These are phyloP conservation scores for Fonsecaea pedrosoi DNA, from an alignment of 2,329 filamentous ascomycete genomes.

Conservation along the genomic window DNA sequence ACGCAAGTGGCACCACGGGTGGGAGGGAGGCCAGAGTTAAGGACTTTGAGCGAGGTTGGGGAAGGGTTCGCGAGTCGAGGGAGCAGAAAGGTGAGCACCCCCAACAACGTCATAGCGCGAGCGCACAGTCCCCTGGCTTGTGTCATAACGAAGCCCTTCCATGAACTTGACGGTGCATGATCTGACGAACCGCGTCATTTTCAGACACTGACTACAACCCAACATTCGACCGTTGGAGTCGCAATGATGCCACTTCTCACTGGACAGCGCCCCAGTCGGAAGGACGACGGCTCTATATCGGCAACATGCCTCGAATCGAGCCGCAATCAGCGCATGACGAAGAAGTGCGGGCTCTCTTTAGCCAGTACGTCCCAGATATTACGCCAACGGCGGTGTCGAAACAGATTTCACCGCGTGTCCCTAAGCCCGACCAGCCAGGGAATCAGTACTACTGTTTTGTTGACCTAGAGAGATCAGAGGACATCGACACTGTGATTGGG, in stretches of 20 bases:
- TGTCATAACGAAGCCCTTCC: not conserved
- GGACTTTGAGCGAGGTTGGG: constrained; percentile 29
- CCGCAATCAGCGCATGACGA: constrained; percentile 51
- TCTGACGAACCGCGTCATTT: not conserved
- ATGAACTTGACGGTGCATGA: not conserved
- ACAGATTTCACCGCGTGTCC: constrained; percentile 64
- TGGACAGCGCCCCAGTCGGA: constrained; percentile 43
- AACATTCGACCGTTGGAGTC: constrained; percentile 53
- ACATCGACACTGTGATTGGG: constrained; percentile 60
- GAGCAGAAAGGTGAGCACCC: constrained; percentile 32
- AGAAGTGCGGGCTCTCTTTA: constrained; percentile 54
- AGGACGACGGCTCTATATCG: constrained; percentile 55
- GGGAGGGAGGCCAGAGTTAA: constrained; percentile 29
- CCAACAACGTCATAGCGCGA: not conserved
- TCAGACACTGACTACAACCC: constrained; percentile 34
- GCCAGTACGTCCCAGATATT: constrained; percentile 44
- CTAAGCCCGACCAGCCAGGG: constrained; percentile 58
- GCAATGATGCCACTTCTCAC: constrained; percentile 48
- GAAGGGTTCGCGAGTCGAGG: constrained; percentile 21
- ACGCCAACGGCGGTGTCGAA: constrained; percentile 57
- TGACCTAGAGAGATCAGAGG: constrained; percentile 63
- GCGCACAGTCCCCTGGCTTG: not conserved
- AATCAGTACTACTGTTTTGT: constrained; percentile 71
- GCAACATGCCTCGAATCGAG: constrained; percentile 53
- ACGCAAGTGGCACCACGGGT: constrained; percentile 12